Evolutionary conservation across 768 basidiomycete species (phyloP), one percentile per base, ranked within the genome.

Genomic region (Boletellus ananas): DNA sequence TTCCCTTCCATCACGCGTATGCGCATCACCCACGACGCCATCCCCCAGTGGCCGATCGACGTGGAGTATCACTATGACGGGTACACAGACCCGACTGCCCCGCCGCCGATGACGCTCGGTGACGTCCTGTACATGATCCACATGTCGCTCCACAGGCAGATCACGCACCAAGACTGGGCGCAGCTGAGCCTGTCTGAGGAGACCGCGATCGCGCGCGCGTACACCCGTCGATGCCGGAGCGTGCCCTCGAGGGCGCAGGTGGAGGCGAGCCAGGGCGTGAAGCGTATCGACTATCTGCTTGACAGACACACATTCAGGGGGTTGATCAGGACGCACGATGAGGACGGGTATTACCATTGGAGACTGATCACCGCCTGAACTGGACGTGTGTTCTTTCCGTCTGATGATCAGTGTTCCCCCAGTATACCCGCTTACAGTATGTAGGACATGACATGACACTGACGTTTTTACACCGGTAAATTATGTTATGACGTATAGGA

Each of bases 31-130:
- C 80, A 78, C 58, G 81, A 86, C 44, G 54, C 59, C 14, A 71
- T 84, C 43, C 79, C 81, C 0, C 58, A 75, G n/a, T 87, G 84
- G 84, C 78, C 81, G 13, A 72, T 86, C 45, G 74, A 78, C 50
- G 63, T 87, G 43, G 68, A 74, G 39, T 73, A 70, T 56, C 66
- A 69, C 11, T 51, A 62, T 33, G 60, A 64, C 52, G 67, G 29
- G 38, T 66, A 61, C 44, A 31, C 62, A 50, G 34, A 6, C 16
- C 29, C 62, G 55, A 50, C 63, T 42, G 34, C 49, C 3, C 48
- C 58, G 18, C 72, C 72, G 2, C 74, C 77, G 3, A 80, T 87
- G 58, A 77, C 74, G 3, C 66, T 86, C 3, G 73, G 75, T n/a
- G 84, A 85, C 55, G 73, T 87, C 17, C 70, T 86, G 41, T 65